A percentile compares a stretch with the other conserved stretches of the same genome.
Conservation (phyloP, 2,329 filamentous ascomycete genomes). For the Periconia sp. region DNA sequence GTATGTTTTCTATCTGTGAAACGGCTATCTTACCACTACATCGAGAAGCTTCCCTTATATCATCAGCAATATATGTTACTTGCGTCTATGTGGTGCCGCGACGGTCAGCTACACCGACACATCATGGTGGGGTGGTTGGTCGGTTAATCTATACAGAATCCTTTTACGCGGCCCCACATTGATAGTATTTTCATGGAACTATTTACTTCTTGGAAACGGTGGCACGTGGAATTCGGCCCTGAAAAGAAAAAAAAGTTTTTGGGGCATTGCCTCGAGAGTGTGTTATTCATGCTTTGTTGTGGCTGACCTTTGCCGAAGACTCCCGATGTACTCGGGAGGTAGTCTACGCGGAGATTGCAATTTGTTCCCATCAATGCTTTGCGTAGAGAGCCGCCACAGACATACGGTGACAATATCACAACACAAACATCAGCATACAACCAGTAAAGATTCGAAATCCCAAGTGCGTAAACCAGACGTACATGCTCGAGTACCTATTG, state of each 20-base stretch:
- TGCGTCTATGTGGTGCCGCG: neutral
- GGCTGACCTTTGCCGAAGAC: neutral
- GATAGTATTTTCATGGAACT: neutral
- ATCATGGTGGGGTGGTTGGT: constrained; percentile 3
- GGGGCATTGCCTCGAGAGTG: neutral
- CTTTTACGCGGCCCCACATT: constrained; percentile 4
- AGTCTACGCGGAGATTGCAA: too few relatives aligned
- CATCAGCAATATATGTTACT: neutral
- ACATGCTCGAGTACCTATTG: neutral
- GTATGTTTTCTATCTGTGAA: neutral
- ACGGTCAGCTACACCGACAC: neutral
- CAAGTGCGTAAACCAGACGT: too few relatives aligned
- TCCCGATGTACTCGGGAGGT: too few relatives aligned
- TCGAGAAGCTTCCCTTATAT: too few relatives aligned
- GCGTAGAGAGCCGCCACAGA: neutral
- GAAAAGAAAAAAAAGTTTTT: neutral
- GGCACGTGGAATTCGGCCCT: neutral
- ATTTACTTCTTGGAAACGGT: neutral
- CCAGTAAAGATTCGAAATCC: too few relatives aligned
- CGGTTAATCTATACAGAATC: constrained; percentile 5
- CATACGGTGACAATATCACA: neutral
- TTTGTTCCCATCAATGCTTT: neutral
- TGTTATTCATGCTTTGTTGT: neutral
- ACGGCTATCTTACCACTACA: neutral
- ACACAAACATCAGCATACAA: neutral